Base-by-base conservation (phyloP, 257 asterid genomes). In the Scutellaria baicalensis region DNA sequence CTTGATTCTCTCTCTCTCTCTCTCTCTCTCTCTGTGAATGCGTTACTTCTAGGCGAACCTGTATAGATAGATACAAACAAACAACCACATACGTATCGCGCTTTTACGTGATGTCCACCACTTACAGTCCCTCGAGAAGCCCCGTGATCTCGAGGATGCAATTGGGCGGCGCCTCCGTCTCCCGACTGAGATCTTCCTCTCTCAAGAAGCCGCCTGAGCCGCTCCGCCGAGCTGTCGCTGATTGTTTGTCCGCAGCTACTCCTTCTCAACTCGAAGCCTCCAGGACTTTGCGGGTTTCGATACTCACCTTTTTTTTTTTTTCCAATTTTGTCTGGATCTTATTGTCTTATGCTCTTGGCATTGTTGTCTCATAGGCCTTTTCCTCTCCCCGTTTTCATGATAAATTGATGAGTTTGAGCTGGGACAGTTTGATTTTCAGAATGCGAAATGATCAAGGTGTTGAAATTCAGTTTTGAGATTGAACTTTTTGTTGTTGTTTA, bases 191-290 rank as follows among this genome's bases (percentile, higher is more conserved):
- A 94, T 91, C 97, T 57, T 91, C 96, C 27, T 84, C 89, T 45
- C 42, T 82, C 20, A 94, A 88, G 84, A 91, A 91, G 78, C 96
- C 96, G 71, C 99, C 99, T 10, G 99, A 94, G 93, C 99, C 99
- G 45, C 95, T 94, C 13, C 97, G 93, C 57, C 84, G 97, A 36
- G 97, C 98, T 18, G 95, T 94, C 57, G 97, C 98, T 16, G 99
- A 94, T 81, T 94, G 92, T 72, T 82, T 94, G 67, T 94, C 99
- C 54, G 83, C 95, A 50, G 85, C 99, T 16, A 80, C 92, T 36
- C 86, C 93, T 8, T 84, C 94, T 13, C 84, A 84, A 70, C 90
- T 88, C 20, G 99, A 93, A 73, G 92, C 96, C 75, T 91, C 92
- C 9, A 78, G 98, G 83, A 94, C 95, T 57, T 84, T 94, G 75